Base-by-base conservation (phyloP, 2,329 filamentous ascomycete genomes). In the Penicillium glabrum region DNA sequence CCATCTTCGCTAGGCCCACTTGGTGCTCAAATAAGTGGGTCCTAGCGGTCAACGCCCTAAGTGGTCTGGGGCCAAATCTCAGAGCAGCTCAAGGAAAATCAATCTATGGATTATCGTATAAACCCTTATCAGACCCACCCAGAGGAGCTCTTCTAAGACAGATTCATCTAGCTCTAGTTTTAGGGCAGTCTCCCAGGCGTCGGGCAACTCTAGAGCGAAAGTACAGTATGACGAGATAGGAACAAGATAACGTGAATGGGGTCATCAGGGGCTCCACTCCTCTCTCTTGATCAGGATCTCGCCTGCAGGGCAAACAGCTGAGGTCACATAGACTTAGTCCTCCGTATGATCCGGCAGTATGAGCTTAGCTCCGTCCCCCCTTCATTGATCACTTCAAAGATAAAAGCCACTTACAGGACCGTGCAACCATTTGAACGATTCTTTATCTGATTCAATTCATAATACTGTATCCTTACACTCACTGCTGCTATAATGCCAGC, bases 401-500 rank as follows among this genome's bases (percentile, higher is more conserved):
- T 45, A 24, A 45, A 45, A 45, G 21, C 2, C 35, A 8, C 35
- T 10, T 39, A n/a, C 35, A 3, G 16, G 35, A 7, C n/a, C n/a
- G 4, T 39, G 35, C 7, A 7, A 19, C 8, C n/a, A 39, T 39
- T 39, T 16, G 27, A 35, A 6, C 6, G 6, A 35, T 35, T 16
- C 10, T 5, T 35, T 35, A 35, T 35, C 31, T 35, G 31, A 35
- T 35, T 14, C 31, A 14, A 6, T 35, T 11, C 11, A 33, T 24
- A 37, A 19, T 8, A 7, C 35, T 8, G 7, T 37, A 37, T 37
- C 35, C 8, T 37, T 37, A 16, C 16, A 37, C 7, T 37, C 5
- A 19, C n/a, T n/a, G n/a, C 2, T 37, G 35, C 35, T 8, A 49
- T 8, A 19, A 71, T 72, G 57, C 61, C 57, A 10, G 52, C 64